Conservation (phyloP, 768 basidiomycete species). For the Mycena haematopus region DNA sequence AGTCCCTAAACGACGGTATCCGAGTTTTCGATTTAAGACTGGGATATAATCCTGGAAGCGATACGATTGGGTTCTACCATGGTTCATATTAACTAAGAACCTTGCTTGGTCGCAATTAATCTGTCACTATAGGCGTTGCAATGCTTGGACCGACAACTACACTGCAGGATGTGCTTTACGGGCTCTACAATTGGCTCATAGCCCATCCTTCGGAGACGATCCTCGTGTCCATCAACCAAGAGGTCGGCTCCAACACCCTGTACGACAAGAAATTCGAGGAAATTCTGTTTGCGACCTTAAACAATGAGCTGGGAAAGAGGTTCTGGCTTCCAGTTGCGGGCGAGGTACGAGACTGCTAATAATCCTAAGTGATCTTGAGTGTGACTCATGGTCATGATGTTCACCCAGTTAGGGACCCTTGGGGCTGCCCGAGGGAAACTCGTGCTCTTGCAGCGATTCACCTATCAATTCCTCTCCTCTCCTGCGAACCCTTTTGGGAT, state of each 20-base stretch:
- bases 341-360: no score
- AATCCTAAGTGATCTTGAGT: background rate
- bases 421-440: slow-evolving; percentile 28
- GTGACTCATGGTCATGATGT: background rate
- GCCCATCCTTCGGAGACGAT: slow-evolving; percentile 26
- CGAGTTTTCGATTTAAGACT: slow-evolving; percentile 57
- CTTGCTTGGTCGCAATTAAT: background rate
- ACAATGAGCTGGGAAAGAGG: slow-evolving; percentile 13
- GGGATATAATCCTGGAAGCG: slow-evolving; percentile 57
- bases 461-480: slow-evolving; percentile 20
- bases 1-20: slow-evolving; percentile 54
- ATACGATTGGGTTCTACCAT: slow-evolving; percentile 57
- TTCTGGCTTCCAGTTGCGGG: slow-evolving; percentile 21
- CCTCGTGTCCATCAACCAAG: slow-evolving; percentile 30
- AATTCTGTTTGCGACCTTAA: slow-evolving; percentile 16
- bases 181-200: slow-evolving; percentile 28
- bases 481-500: slow-evolving; percentile 20
- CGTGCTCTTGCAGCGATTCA: slow-evolving; percentile 27
- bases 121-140: slow-evolving; percentile 6
- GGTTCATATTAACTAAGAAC: slow-evolving; percentile 36
- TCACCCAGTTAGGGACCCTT: slow-evolving; percentile 20
- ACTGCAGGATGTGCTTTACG: slow-evolving; percentile 29
- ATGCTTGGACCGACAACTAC: slow-evolving; percentile 29
- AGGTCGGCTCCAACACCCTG: slow-evolving; percentile 24
- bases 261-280: slow-evolving; percentile 26